Evolutionary conservation across 441 rosid genomes (phyloP), one percentile per base, ranked within the genome.

Genomic region (Eruca vesicaria): DNA sequence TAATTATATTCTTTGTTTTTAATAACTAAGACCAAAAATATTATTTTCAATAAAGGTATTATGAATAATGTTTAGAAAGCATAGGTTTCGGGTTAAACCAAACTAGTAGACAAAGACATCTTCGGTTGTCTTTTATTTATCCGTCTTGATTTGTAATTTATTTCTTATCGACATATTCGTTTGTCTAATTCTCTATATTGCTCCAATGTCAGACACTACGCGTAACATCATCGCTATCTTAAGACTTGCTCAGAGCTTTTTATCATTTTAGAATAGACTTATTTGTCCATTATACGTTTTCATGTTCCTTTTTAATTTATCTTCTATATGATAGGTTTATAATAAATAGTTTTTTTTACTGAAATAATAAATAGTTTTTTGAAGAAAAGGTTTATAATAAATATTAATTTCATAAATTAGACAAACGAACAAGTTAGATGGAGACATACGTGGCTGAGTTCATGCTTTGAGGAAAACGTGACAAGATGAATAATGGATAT

Each of bases 151-250:
- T 60, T 74, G 59, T 38, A 52, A 52, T 26, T 28, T 15, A 53
- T 53, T 53, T 50, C 56, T 19, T 53, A 20, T 53, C 28, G 26
- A 53, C 14, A 10, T 19, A 53, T 53, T 53, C 28, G 58, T 11
- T 70, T 76, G 80, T 77, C 80, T 58, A 71, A 41, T 69, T 77
- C 63, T 77, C 66, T 48, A 58, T 32, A 58, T 65, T 58, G 58
- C 57, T 58, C n/a, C 43, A 71, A 35, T 70, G 71, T 77, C 80
- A 77, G 72, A 66, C 62, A 71, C 72, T 65, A 65, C 72, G 76
- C 76, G 76, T 71, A 75, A 71, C 80, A 71, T 59, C 78, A 74
- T 60, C 61, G 4, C 75, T 31, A 69, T 15, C 38, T 31, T 57
- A 43, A 62, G 64, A 28, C 52, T 70, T 48, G 32, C 68, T 57